Conservation (phyloP, 768 basidiomycete species). For the Phlegmacium glaucopus region DNA sequence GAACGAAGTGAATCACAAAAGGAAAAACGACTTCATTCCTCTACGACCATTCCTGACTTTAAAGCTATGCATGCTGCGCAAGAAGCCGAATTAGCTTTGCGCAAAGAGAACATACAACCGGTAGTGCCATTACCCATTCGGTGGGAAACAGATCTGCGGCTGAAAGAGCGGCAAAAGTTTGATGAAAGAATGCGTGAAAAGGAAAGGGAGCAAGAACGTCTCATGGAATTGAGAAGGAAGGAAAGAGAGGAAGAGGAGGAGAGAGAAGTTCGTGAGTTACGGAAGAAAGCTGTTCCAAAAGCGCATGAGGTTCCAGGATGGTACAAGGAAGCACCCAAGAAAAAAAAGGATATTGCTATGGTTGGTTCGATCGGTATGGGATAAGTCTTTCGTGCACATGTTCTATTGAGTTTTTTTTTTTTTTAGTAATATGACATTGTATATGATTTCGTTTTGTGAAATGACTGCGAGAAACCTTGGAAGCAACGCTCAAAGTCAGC, state of each 20-base stretch:
- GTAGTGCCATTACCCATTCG: constrained; percentile 43
- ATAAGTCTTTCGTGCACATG: background rate
- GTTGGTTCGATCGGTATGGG: background rate
- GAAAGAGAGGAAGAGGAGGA: constrained; percentile 52
- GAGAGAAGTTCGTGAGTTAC: constrained; percentile 53
- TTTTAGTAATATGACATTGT: too few species aligned
- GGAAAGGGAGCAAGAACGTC: constrained; percentile 48
- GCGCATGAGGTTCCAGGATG: constrained; percentile 75
- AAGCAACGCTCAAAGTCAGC: too few species aligned
- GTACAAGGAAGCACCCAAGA: constrained; percentile 65
- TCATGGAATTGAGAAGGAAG: constrained; percentile 43
- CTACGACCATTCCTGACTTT: constrained; percentile 46
- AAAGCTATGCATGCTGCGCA: constrained; percentile 51
- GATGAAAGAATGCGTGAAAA: constrained; percentile 55
- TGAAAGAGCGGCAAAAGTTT: constrained; percentile 60
- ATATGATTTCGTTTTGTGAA: too few species aligned
- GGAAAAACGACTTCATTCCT: constrained; percentile 14
- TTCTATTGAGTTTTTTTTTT: too few species aligned
- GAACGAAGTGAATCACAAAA: constrained; percentile 11
- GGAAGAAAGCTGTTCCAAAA: constrained; percentile 60
- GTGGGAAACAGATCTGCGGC: constrained; percentile 53
- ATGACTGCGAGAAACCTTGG: too few species aligned
- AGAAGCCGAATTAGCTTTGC: constrained; percentile 36
- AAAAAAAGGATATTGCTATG: constrained; percentile 32
- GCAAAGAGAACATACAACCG: constrained; percentile 46